phyloP scores from a whole-genome alignment of 176 grass and related monocot species.

The Rhynchospora tenuis region DNA sequence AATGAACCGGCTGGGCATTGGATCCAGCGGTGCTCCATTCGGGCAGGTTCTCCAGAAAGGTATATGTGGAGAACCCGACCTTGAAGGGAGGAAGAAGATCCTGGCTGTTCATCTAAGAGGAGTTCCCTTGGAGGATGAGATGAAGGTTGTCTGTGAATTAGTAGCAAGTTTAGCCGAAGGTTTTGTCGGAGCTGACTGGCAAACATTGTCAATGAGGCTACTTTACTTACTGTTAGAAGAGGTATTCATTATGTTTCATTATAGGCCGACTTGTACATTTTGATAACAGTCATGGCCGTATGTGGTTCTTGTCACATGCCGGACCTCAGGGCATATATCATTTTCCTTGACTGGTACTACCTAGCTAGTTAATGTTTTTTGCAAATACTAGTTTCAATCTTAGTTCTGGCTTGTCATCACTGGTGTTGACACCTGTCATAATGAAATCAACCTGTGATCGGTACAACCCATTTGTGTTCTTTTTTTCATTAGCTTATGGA shows the following conservation, averaged over 20 bases:
- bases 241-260: slow-evolving; percentile 21
- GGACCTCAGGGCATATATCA: no score
- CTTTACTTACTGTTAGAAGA: slow-evolving; percentile 81
- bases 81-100: slow-evolving; percentile 76
- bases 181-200: slow-evolving; percentile 85
- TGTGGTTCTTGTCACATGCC: no score
- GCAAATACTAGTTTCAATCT: no score
- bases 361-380: neutral
- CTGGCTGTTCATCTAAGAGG: slow-evolving; percentile 70
- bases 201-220: slow-evolving; percentile 85
- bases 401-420: no score
- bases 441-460: neutral
- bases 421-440: no score
- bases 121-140: slow-evolving; percentile 76
- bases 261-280: no score
- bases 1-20: slow-evolving; percentile 78
- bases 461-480: neutral
- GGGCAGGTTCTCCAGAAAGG: slow-evolving; percentile 93
- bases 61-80: slow-evolving; percentile 80
- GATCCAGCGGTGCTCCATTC: slow-evolving; percentile 76
- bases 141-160: slow-evolving; percentile 57
- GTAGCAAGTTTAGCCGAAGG: slow-evolving; percentile 70
- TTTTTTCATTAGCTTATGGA: neutral
- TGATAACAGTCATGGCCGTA: neutral
- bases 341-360: no score